These are phyloP conservation scores for Calocera viscosa DNA, from an alignment of 768 basidiomycete species.

Conservation along the genomic window DNA sequence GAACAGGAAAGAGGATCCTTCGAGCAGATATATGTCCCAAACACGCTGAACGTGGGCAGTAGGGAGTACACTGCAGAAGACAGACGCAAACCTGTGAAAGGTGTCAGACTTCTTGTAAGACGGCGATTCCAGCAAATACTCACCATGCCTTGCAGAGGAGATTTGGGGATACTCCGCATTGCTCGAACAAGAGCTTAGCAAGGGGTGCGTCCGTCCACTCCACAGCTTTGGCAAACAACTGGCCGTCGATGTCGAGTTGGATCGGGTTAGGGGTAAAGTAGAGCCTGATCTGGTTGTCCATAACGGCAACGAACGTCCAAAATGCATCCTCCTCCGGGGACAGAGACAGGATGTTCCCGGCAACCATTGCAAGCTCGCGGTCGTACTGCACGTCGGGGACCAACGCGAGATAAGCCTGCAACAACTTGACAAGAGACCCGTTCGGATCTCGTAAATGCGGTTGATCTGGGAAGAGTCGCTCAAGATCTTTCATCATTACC, in stretches of 20 bases:
- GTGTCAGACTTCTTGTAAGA: conserved; percentile 5
- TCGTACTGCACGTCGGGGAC: conserved; percentile 68
- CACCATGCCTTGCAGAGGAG: conserved; percentile 40
- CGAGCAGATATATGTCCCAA: conserved; percentile 46
- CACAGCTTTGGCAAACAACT: conserved; percentile 56
- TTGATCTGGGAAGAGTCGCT: conserved; percentile 43
- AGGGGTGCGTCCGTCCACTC: conserved; percentile 46
- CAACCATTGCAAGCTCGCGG: conserved; percentile 54
- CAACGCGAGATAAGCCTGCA: conserved; percentile 70
- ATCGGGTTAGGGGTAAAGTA: conserved; percentile 52
- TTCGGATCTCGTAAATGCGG: conserved; percentile 45
- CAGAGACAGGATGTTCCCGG: conserved; percentile 57
- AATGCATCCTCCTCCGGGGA: conserved; percentile 82
- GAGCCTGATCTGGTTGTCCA: conserved; percentile 69
- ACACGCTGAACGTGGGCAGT: conserved; percentile 53
- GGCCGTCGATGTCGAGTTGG: conserved; percentile 66
- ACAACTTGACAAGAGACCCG: conserved; percentile 41
- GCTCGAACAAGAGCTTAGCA: conserved; percentile 50
- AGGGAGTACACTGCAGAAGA: conserved; percentile 59
- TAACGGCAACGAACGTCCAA: conserved; percentile 78
- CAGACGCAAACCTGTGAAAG: conserved; percentile 48
- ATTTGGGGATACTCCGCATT: conserved; percentile 18
- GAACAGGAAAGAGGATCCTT: conserved; percentile 60
- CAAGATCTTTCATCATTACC: conserved; percentile 34
- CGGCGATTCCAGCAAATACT: conserved; percentile 15